Base-by-base conservation (phyloP, 148 eudicot genomes). In the Nepenthes gracilis region DNA sequence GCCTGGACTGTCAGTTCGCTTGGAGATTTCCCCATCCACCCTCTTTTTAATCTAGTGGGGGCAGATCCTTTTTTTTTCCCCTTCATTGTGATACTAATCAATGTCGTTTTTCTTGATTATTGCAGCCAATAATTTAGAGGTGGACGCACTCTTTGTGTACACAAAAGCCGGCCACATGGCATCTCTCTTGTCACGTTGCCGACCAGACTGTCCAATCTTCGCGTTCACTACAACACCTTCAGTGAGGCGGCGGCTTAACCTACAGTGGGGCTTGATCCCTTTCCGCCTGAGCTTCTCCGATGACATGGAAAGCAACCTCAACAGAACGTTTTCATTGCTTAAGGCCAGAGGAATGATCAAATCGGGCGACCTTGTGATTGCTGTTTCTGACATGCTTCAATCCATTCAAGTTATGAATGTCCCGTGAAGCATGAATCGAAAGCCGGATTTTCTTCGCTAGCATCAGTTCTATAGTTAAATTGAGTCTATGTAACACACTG, bases 261-360 rank as follows among this genome's bases (percentile, higher is more conserved):
- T 92, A 53, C 97, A 92, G 58, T 92, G 97, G 97, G 97, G 97
- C 36, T 79, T 92, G 14, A 92, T 92, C 58, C 97, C 97, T 49
- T 92, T 92, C 74, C 88, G 97, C 38, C 57, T 92, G 76, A 81
- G 82, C 85, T 88, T 81, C 79, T 75, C 97, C 1, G 97, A 88
- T 58, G 97, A 92, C 47, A 85, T 92, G 97, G 97, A 92, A 69
- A 85, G 75, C 79, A 88, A 88, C 72, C 81, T 92, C 37, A 92
- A 80, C 72, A 92, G 75, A 73, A 92, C 97, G 51, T 88, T 92
- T 71, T 63, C 86, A 11, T 62, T 92, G 80, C 90, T 92, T 59
- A 92, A 92, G 75, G 90, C 97, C 63, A 75, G 97, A 53, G 97
- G 97, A 65, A 92, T 92, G 97, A 77, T 92, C 40, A 92, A 92